These are phyloP conservation scores for Saprolegnia parasitica DNA, from an alignment of 352 stramenopile species.

Conservation along the genomic window DNA sequence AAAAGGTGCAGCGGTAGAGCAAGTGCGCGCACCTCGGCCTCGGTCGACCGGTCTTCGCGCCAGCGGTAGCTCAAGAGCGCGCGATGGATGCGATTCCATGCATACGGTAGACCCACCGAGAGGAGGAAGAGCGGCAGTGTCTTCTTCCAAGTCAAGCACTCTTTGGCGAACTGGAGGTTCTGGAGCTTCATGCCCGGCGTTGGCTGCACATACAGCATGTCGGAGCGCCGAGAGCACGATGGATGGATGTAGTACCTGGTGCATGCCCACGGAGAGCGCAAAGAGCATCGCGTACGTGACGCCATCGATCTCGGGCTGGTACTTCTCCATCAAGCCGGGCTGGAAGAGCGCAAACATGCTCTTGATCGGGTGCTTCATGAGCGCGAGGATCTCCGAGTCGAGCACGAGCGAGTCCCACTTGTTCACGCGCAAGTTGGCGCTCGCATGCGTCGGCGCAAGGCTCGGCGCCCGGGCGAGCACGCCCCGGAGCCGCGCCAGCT, in stretches of 20 bases:
- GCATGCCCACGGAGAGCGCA: slow-evolving; percentile 53
- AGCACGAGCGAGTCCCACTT: slow-evolving; percentile 80
- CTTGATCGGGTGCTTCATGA: slow-evolving; percentile 71
- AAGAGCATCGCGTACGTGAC: slow-evolving; percentile 54
- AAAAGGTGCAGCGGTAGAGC: not conserved
- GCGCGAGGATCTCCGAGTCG: slow-evolving; percentile 66
- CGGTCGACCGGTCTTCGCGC: slow-evolving; percentile 21
- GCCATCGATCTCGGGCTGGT: slow-evolving; percentile 74
- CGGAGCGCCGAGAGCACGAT: too few relatives aligned
- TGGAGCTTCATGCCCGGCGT: slow-evolving; percentile 83
- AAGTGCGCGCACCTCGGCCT: slow-evolving; percentile 18
- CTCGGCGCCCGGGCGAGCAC: not conserved
- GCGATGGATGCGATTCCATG: slow-evolving; percentile 63
- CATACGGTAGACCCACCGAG: slow-evolving; percentile 64
- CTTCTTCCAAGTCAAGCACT: slow-evolving; percentile 45
- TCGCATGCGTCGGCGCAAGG: slow-evolving; percentile 37
- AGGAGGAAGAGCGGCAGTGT: slow-evolving; percentile 59
- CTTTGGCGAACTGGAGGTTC: slow-evolving; percentile 57
- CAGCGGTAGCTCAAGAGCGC: slow-evolving; percentile 22
- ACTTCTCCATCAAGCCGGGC: slow-evolving; percentile 49
- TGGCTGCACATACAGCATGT: slow-evolving; percentile 35
- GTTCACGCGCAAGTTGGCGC: slow-evolving; percentile 61
- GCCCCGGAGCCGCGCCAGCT: not conserved
- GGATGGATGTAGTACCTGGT: too few relatives aligned
- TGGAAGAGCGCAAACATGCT: slow-evolving; percentile 79